Base-by-base conservation (phyloP, 495 filamentous ascomycete species). In the Neurospora sp. region DNA sequence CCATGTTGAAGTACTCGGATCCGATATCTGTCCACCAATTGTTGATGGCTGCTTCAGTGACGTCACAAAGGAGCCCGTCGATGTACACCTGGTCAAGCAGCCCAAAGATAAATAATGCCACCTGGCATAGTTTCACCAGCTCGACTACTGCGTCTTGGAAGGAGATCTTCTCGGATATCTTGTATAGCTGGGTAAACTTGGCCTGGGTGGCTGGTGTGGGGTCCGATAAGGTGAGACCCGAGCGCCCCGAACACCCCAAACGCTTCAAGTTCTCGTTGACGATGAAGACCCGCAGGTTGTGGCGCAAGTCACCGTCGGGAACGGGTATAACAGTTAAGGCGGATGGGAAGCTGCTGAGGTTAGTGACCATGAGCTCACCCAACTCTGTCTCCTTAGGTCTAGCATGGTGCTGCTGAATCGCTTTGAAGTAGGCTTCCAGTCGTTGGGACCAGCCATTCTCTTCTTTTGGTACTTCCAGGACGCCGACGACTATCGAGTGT, bases 21-120 rank as follows among this genome's bases (percentile, higher is more conserved):
- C 96, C 96, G 59, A 98, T 91, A 75, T 98, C 93, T 3, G 91
- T 89, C 96, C 96, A 99, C 96, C 96, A 99, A 80, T 97, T 92
- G 74, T 89, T 91, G 77, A 99, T 90, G 4, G 94, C 93, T 72
- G 87, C 89, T 77, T 99, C 96, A 0, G 96, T 99, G 18, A 94
- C 83, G 82, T 99, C 96, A 77, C 96, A 99, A 14, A 99, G 86
- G 39, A 97, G 80, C 2, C 96, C 96, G 79, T 99, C 96, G 37
- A 93, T 93, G 78, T 97, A 98, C 73, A 93, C 93, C n/a, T 90
- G 88, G 3, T 91, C 89, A 37, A 98, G 83, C 74, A 92, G 92
- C n/a, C 88, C 93, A 81, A 97, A 99, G 68, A 97, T 83, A 78
- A 92, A 89, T 75, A 99, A 83, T 0, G 96, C 94, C 12, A 92